Percentiles rank a stretch among this genome's conserved stretches.
phyloP scores from a whole-genome alignment of 768 basidiomycete species.

The Hygrocybe coccinea region DNA sequence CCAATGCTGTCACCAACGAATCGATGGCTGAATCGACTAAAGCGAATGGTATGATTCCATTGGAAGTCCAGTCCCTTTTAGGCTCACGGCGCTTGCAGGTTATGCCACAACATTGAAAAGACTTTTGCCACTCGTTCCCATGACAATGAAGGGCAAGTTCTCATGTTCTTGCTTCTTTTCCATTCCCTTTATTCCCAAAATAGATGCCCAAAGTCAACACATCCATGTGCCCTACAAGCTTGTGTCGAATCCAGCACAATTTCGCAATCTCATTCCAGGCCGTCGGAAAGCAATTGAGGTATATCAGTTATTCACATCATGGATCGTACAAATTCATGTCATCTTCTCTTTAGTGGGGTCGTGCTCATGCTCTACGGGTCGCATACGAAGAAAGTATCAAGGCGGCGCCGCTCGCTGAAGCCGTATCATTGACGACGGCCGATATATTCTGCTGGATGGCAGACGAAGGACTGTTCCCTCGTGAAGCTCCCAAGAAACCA shows the following conservation, averaged over 20 bases:
- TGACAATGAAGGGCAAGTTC: conserved; percentile 38
- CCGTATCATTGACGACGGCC: conserved; percentile 34
- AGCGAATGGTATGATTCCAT: neutral
- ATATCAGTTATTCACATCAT: conserved; percentile 4
- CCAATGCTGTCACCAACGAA: neutral
- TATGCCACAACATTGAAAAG: conserved; percentile 29
- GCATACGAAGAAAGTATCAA: conserved; percentile 31
- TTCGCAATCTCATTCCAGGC: conserved; percentile 37
- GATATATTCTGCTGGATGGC: conserved; percentile 46
- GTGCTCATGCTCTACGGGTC: conserved; percentile 41
- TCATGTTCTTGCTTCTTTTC: neutral
- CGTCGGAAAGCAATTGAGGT: conserved; percentile 52
- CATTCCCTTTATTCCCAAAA: neutral
- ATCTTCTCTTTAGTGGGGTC: conserved; percentile 38
- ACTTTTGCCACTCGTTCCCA: conserved; percentile 37
- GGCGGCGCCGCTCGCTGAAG: conserved; percentile 11
- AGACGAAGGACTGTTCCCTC: conserved; percentile 37
- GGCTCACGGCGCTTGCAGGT: conserved; percentile 6
- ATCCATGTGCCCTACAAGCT: conserved; percentile 38
- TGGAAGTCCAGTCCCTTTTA: neutral
- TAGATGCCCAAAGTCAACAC: conserved; percentile 27
- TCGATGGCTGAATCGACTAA: neutral
- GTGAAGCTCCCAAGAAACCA: conserved; percentile 1
- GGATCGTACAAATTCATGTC: neutral
- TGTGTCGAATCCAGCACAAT: conserved; percentile 30